Evolutionary conservation across 306 rosid genomes (phyloP), one percentile per base, ranked within the genome.

Genomic region (Macrotyloma uniflorum): DNA sequence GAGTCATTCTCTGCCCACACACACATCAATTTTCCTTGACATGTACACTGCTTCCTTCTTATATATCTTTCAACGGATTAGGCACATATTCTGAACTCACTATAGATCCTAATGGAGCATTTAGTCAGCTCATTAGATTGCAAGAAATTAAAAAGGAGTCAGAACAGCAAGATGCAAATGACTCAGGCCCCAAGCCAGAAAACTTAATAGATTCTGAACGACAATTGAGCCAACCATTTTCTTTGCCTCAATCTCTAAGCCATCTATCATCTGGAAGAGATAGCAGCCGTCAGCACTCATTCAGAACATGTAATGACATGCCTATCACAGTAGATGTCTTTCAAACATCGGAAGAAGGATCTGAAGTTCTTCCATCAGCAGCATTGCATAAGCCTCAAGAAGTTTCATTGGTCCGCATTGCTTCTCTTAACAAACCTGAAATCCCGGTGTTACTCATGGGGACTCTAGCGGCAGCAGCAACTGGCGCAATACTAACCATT

Each of bases 391-490:
- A 3, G 33, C 85, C 87, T 16, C 81, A 66, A 68, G 45, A 86
- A 59, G 88, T 88, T 46, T 74, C 94, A 13, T 77, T 88, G 54
- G 26, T 66, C 23, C 84, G 88, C 57, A 89, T 93, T 50, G 93
- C 93, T 9, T 77, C 63, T 80, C 93, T 93, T 67, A 93, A 93
- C 86, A 93, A 89, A 80, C 93, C 94, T 9, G 98, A 93, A 85
- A 81, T 89, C 83, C 93, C 88, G 53, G 67, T 79, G 16, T 79
- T 93, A 61, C 68, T 89, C 16, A 46, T 87, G 33, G 98, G 94
- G 19, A 67, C 84, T 26, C 22, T 89, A 49, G 93, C 88, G 67
- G 96, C 98, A 32, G 79, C 77, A 19, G 69, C 58, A 80, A 82
- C 62, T 74, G 98, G 96, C 6, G 23, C 80, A 20, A 12, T 88